phyloP scores from a whole-genome alignment of 2,329 filamentous ascomycete species.

The Lecanosticta acicola region DNA sequence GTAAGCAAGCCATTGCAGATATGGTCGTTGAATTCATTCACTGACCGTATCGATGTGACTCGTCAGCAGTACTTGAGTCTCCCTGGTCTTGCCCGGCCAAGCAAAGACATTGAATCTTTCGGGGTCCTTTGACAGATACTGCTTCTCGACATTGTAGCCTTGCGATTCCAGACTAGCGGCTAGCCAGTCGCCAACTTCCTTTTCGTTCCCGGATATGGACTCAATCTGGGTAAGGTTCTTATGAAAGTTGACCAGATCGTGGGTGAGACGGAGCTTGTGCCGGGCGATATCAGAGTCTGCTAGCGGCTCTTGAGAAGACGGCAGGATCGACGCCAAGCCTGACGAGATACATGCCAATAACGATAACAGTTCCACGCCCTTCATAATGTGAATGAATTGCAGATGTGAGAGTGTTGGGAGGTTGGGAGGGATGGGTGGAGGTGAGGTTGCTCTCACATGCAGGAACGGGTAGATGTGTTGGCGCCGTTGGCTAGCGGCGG shows the following conservation, averaged over 20 bases:
- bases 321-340: conserved; percentile 6
- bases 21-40: background rate
- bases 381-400: conserved; percentile 4
- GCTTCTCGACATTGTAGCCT: conserved; percentile 59
- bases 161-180: conserved; percentile 57
- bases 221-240: conserved; percentile 66
- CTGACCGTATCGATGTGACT: conserved; percentile 74
- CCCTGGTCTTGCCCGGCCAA: conserved; percentile 47
- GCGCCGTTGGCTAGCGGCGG: background rate
- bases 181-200: conserved; percentile 63
- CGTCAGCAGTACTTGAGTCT: conserved; percentile 60
- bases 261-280: conserved; percentile 22
- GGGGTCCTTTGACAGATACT: conserved; percentile 41
- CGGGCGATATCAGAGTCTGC: background rate
- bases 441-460: background rate
- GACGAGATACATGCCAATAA: conserved; percentile 4
- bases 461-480: background rate
- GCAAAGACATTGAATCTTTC: conserved; percentile 72
- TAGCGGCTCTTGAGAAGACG: conserved; percentile 8
- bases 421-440: background rate
- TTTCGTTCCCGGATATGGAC: conserved; percentile 66
- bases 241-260: conserved; percentile 64
- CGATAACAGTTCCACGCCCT: background rate
- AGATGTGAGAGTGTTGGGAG: too few relatives aligned
- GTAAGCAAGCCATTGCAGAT: background rate